Base-by-base conservation (phyloP, 176 grass and related monocot species). In the Poa pratensis region DNA sequence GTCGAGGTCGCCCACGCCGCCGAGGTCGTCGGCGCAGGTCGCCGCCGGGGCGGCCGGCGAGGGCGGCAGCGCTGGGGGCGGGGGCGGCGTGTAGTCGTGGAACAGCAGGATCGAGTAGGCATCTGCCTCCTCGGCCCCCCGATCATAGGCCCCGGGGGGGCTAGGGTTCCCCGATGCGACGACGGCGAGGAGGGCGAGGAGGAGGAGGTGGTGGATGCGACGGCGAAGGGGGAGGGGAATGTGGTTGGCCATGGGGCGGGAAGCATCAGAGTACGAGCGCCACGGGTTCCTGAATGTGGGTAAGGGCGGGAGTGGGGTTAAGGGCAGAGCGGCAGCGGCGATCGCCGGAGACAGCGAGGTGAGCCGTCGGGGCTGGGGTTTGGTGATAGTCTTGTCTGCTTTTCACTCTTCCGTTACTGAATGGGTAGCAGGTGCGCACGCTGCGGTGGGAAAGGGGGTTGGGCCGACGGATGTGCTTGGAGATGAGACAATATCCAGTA, bases 21-120 rank as follows among this genome's bases (percentile, higher is more conserved):
- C 83, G 11, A 98, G 83, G 93, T 95, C 96, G 16, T 71, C 73
- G 34, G 91, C 93, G 75, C 96, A 98, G 63, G 93, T 95, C 16
- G 83, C 89, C 74, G 86, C 48, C 18, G 96, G 93, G 8, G 93
- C 89, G 32, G 83, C 78, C 40, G 96, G 96, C 11, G 88, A 86
- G 15, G 88, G 90, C 35, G 91, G 93, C 72, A 89, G 91, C 6
- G 91, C 83, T 57, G 93, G 85, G 30, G 96, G 87, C 43, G 93
- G 72, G 72, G 96, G 96, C 18, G 93, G 96, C 7, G 90, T 89
- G 87, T 98, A 95, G 73, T 98, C 96, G 81, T 94, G 93, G 63
- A 80, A 95, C 6, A 78, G 89, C 64, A 98, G 75, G 86, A 98
- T 89, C 86, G 93, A 95, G 69, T 90, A 94, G 7, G 63, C 60